Base-by-base conservation (phyloP, 2,329 filamentous ascomycete species). In the Botryosphaeria dothidea region DNA sequence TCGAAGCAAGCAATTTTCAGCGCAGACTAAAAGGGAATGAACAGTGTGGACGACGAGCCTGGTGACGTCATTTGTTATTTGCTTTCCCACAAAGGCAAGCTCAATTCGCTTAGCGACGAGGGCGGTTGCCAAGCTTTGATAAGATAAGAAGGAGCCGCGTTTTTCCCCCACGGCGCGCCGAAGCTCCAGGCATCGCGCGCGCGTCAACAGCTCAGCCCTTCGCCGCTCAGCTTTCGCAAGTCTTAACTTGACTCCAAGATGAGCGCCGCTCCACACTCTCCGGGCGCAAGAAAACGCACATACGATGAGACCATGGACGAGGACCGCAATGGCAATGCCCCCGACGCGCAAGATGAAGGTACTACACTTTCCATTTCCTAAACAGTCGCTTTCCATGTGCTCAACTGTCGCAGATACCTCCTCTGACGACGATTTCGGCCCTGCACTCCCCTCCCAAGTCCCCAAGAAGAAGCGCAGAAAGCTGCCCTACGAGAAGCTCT, bases 401-500 rank as follows among this genome's bases (percentile, higher is more conserved):
- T 43, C 21, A 21, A 21, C 8, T 23, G 19, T 21, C 27, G 19
- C 52, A 46, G 87, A 87, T 62, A 88, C 85, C 72, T 96, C 92
- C 38, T 94, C 91, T 3, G 91, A 92, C 72, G 80, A 97, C 80
- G 93, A 96, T 75, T 95, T 97, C 81, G 95, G 95, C 48, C 95
- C 95, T 29, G 90, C 94, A 71, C 86, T 98, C 31, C 94, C 95
- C 48, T 90, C 92, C 1, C 86, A 89, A 57, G 89, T 85, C 21
- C 88, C 89, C 2, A 91, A 94, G 83, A 96, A 96, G 85, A 97
- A 97, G 81, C 89, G 92, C 68, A 87, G 93, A 71, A 92, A 92
- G 71, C 88, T 99, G 2, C 92, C 92, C 1, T 94, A 97, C 81
- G 94, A 98, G 80, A 97, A 95, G 77, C 88, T 98, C 72, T 98